These are phyloP conservation scores for Hypocrella siamensis DNA, from an alignment of 2,329 filamentous ascomycete species.

Conservation along the genomic window DNA sequence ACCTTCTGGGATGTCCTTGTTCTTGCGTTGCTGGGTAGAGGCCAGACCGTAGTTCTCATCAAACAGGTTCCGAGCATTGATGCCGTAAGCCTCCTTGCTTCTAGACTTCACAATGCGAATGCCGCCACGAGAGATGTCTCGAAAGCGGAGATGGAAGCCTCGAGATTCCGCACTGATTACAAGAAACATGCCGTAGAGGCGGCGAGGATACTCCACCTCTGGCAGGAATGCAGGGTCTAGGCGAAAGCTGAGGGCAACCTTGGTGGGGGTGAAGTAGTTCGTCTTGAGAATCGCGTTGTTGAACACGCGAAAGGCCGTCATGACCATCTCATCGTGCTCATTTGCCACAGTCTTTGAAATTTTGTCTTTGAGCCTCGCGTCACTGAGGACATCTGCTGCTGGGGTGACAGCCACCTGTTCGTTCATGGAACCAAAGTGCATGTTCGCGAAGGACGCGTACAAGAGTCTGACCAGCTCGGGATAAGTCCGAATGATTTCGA, in stretches of 20 bases:
- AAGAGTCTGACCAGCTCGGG: constrained; percentile 73
- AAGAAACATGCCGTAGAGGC: constrained; percentile 94
- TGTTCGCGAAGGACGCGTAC: constrained; percentile 81
- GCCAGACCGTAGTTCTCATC: constrained; percentile 98
- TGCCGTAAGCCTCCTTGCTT: constrained; percentile 87
- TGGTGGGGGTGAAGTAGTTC: constrained; percentile 94
- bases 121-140: constrained; percentile 89
- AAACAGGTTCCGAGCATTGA: constrained; percentile 92
- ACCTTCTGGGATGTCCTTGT: constrained; percentile 98
- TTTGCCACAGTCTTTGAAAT: constrained; percentile 72
- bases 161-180: constrained; percentile 94
- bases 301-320: constrained; percentile 93
- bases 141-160: constrained; percentile 93
- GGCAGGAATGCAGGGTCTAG: constrained; percentile 82
- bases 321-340: constrained; percentile 95
- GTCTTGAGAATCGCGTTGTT: constrained; percentile 90
- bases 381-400: constrained; percentile 54
- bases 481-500: constrained; percentile 89
- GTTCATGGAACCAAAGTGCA: constrained; percentile 49
- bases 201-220: constrained; percentile 80
- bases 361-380: constrained; percentile 55
- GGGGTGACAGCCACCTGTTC: constrained; percentile 41
- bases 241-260: constrained; percentile 94
- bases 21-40: constrained; percentile 98
- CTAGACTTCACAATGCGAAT: constrained; percentile 98